Evolutionary conservation across 495 filamentous ascomycete species (phyloP), one percentile per base, ranked within the genome.

Genomic region (Aspergillus sparsus): DNA sequence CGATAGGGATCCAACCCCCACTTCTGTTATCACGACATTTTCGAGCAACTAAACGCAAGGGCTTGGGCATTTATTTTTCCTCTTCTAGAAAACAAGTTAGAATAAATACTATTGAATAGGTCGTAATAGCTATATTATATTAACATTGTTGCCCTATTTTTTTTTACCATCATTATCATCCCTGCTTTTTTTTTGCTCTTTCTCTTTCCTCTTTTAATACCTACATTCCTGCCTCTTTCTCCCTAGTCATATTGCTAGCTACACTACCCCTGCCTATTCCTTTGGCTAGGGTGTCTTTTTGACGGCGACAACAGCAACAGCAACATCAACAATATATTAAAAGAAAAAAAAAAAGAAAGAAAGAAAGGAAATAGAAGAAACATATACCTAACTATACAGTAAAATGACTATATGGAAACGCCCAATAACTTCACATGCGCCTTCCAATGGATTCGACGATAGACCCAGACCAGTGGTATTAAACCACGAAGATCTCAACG

Each of bases 11-110:
- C 31, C 7, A 45, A 60, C 57, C 56, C 53, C 57, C 56, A 55
- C 33, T 47, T 45, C 63, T 52, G 57, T 58, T 64, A 74, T 69
- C 71, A 70, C 71, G 69, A 74, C 71, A 74, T 71, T 49, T 27
- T 35, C 10, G 53, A 64, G 60, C 71, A 68, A 68, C 70, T 71
- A 41, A 66, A 53, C 44, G 56, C 41, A 52, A 59, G 45, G 13
- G 36, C n/a, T 16, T 4, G 32, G 15, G 11, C 1, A 1, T 58
- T 27, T 11, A 21, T 8, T 13, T 7, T 16, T 16, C 21, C 31
- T 46, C 42, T 16, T 46, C 42, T 27, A 27, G 21, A 27, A 27
- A 27, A 27, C 21, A 27, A 27, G 21, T 27, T 1, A 27, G 3
- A 27, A 27, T 27, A 27, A 27, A n/a, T n/a, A n/a, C n/a, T 27